Base-by-base conservation (phyloP, 2,329 filamentous ascomycete genomes). In the Penicillium sp. region DNA sequence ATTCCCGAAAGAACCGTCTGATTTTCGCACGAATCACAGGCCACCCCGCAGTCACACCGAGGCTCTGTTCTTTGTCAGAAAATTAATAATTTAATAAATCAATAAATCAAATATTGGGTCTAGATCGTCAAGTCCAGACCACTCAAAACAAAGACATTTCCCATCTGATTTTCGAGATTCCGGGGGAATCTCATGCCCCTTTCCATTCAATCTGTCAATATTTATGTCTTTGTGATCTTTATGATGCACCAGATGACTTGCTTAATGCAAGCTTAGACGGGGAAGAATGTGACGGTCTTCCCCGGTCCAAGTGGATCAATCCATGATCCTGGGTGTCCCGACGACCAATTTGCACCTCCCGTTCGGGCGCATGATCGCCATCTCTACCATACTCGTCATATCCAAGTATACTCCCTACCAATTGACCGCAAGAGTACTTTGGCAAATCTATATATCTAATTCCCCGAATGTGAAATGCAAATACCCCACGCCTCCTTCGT, bases 271-370 rank as follows among this genome's bases (percentile, higher is more conserved):
- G 56, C 31, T 42, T 50, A 51, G 50, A 20, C 32, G 45, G 52
- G 52, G 38, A 55, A 43, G 38, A 55, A 34, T 22, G n/a, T 29
- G 22, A 43, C 14, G 18, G 10, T 32, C 39, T 59, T 59, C 60
- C 60, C 60, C 59, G 60, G 38, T 18, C 53, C 20, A 57, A 61
- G 60, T 62, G 60, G 60, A 50, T 53, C 42, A 20, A 53, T 40
- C 58, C 56, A 20, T 29, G 38, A 34, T 34, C 49, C 35, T 50
- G 58, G 58, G 40, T 32, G 43, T 52, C 52, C 57, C 52, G 16
- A 26, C 26, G 38, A 49, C 45, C 20, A 32, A 29, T 44, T 38
- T 44, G 11, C 2, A 31, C 31, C 43, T 39, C 53, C 47, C 18
- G 11, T 50, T 56, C 38, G 26, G 26, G 51, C 47, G 29, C 13